A percentile compares a stretch with the other conserved stretches of the same genome.
These are phyloP conservation scores for Pinus tabuliformis DNA, from an alignment of 75 land plant genomes.

Conservation along the genomic window DNA sequence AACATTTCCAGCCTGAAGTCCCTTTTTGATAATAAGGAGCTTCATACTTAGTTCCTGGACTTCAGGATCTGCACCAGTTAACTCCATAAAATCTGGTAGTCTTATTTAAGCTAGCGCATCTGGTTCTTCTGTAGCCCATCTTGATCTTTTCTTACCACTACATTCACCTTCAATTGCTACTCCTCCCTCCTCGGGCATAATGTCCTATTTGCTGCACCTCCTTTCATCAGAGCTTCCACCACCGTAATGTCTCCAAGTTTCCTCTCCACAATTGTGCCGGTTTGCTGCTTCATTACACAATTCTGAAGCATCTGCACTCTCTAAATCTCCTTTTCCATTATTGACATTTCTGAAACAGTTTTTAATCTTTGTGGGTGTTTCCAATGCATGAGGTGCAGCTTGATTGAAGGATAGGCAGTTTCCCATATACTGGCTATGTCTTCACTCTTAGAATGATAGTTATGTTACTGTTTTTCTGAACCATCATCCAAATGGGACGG, in stretches of 20 bases:
- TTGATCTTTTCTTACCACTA: constrained; percentile 20
- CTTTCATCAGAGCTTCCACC: constrained; percentile 7
- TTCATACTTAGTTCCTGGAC: constrained; percentile 18
- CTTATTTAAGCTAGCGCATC: constrained; percentile 16
- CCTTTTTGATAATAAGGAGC: constrained; percentile 22
- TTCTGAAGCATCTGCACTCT: background rate
- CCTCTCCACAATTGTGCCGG: background rate
- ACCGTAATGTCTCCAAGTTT: background rate
- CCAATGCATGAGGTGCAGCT: too few species aligned
- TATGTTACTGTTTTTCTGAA: too few species aligned
- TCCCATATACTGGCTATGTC: too few species aligned
- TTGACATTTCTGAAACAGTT: background rate
- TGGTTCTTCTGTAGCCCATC: constrained; percentile 31
- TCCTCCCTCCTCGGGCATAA: constrained; percentile 66
- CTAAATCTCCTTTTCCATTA: too few species aligned
- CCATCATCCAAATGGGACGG: too few species aligned
- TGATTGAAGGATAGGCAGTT: too few species aligned
- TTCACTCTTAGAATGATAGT: too few species aligned
- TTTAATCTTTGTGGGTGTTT: background rate
- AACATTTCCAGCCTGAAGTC: constrained; percentile 19
- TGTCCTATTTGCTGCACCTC: constrained; percentile 49
- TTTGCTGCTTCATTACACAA: background rate
- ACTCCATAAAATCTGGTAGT: constrained; percentile 25
- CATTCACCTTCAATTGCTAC: constrained; percentile 2
- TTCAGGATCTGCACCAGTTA: constrained; percentile 19